Evolutionary conservation across 495 filamentous ascomycete species (phyloP), one percentile per base, ranked within the genome.

Genomic region (Aspergillus coremiiformis): DNA sequence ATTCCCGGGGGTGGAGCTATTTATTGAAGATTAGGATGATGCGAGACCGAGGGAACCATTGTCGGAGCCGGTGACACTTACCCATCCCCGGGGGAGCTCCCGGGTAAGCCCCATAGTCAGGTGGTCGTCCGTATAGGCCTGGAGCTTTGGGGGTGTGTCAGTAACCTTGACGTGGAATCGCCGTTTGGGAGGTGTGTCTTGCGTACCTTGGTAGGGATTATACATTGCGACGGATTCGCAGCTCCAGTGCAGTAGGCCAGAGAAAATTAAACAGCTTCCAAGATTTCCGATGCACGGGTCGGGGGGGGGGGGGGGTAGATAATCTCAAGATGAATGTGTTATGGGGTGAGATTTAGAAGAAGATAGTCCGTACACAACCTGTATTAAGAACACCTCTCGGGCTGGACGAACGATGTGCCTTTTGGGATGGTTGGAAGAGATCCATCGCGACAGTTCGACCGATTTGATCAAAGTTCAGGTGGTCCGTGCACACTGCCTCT

Each of bases 11-110:
- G 67, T 47, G 68, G 67, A 41, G 67, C 70, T 73, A 44, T 59
- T 21, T 9, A 52, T 15, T 35, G 44, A 19, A 55, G 63, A 56
- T 55, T 33, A 57, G 35, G 32, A 47, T 50, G 27, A 33, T 26
- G 46, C 14, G 20, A 42, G 35, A 27, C 17, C 49, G 5, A 22
- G 20, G 24, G 15, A 24, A 33, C 46, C n/a, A 49, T 47, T 49
- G 47, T 41, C 1, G 20, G 19, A 53, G 4, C 11, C 47, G 9
- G 50, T 47, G 44, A 47, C 24, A 67, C 83, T 72, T 79, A 89
- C 90, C 90, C 81, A 95, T 81, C 61, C 89, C 90, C 51, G 91
- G 90, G 47, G 90, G 87, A 60, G 85, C 82, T 54, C 80, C 87
- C 53, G 87, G 86, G 64, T 87, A 90, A 20, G 77, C 71, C 52